A percentile compares a stretch with the other conserved stretches of the same genome.
Evolutionary conservation across 768 basidiomycete species (phyloP).

Genomic region (Filobasidium wieringae): DNA sequence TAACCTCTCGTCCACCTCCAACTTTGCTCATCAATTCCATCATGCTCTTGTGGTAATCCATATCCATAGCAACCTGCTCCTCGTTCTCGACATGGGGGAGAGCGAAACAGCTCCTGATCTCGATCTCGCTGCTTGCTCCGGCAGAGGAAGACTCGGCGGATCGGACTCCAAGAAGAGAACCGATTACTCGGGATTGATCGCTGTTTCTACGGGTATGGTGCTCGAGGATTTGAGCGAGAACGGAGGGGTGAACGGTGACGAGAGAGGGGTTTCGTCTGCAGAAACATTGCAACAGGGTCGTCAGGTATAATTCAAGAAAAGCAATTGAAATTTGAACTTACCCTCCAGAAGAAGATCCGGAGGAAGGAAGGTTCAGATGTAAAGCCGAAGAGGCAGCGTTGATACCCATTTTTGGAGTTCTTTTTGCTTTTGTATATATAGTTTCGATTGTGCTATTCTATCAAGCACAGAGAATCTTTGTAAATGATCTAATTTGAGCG

Average conservation of each 20-base stretch:
- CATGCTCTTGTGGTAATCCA: slow-evolving; percentile 90
- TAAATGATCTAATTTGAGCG: too few species aligned
- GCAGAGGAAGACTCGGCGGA: slow-evolving; percentile 38
- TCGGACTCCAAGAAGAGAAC: slow-evolving; percentile 80
- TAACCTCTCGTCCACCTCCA: slow-evolving; percentile 64
- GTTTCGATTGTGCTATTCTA: neutral
- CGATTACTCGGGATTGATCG: slow-evolving; percentile 70
- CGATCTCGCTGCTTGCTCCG: slow-evolving; percentile 47
- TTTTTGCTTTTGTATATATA: neutral
- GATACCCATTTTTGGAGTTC: slow-evolving; percentile 1
- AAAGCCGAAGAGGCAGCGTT: slow-evolving; percentile 10
- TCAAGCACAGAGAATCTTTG: too few species aligned
- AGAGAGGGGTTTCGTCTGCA: slow-evolving; percentile 27
- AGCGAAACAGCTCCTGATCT: slow-evolving; percentile 74
- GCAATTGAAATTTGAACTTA: neutral
- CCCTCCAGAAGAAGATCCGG: neutral
- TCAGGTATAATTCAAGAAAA: neutral
- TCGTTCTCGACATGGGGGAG: slow-evolving; percentile 84
- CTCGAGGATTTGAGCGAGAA: slow-evolving; percentile 87
- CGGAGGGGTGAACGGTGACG: slow-evolving; percentile 77
- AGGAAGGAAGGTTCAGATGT: slow-evolving; percentile 10
- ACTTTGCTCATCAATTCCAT: slow-evolving; percentile 78
- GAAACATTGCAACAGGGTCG: neutral
- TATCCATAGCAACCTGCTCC: slow-evolving; percentile 89
- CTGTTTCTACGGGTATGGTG: slow-evolving; percentile 84